A percentile compares a stretch with the other conserved stretches of the same genome.
Conservation (phyloP, 1,284 basidiomycete genomes). For the Kwoniella shivajii region DNA sequence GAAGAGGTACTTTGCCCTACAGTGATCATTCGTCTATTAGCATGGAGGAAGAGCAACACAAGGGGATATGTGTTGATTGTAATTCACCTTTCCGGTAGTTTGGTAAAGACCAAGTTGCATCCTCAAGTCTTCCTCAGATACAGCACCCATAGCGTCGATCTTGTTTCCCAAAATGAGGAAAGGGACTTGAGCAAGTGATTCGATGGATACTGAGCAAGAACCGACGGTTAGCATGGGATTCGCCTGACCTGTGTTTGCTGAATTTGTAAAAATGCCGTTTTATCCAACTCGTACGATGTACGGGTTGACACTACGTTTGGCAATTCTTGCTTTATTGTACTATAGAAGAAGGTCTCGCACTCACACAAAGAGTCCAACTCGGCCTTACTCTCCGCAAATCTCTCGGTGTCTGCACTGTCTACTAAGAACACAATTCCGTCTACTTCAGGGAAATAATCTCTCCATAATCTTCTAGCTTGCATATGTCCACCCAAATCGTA, state of each 20-base stretch:
- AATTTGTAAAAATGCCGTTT: too few relatives aligned
- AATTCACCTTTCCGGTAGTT: constrained; percentile 91
- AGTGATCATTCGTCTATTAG: too few relatives aligned
- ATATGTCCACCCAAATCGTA: constrained; percentile 98
- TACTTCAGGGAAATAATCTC: constrained; percentile 99
- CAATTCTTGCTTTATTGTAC: background rate
- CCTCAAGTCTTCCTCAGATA: constrained; percentile 95
- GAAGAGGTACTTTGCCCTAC: constrained; percentile 93
- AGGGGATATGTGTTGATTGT: background rate
- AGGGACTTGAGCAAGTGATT: constrained; percentile 91
- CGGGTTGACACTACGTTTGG: too few relatives aligned
- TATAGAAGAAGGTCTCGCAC: constrained; percentile 6
- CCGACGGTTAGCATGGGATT: background rate
- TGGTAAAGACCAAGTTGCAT: constrained; percentile 95
- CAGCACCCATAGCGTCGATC: constrained; percentile 97
- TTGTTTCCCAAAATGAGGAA: constrained; percentile 99
- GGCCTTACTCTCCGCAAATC: constrained; percentile 92
- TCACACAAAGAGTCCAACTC: constrained; percentile 87
- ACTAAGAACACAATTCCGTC: constrained; percentile 99
- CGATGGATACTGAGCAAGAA: constrained; percentile 63
- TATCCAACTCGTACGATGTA: too few relatives aligned
- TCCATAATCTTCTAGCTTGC: constrained; percentile 99
- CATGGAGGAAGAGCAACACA: too few relatives aligned
- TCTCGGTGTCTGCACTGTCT: constrained; percentile 94
- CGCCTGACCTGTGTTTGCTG: too few relatives aligned